Conservation (phyloP, 129 eudicot species). For the Logfia minima region DNA sequence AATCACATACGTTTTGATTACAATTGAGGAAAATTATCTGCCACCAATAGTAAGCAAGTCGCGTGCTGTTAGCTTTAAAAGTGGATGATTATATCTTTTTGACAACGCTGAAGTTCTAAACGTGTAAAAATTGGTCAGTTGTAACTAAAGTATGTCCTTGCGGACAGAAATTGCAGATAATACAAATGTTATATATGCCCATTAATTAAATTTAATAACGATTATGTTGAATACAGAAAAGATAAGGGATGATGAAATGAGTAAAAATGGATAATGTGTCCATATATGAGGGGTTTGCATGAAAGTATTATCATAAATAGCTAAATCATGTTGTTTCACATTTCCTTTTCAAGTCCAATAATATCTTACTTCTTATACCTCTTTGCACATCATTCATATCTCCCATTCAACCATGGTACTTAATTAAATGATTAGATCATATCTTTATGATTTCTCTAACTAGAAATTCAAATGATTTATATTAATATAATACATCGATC, state of each 20-base stretch:
- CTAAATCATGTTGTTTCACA: conserved; percentile 26
- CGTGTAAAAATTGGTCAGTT: too few relatives aligned
- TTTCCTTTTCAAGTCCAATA: conserved; percentile 5
- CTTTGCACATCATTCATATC: conserved; percentile 18
- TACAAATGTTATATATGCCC: too few relatives aligned
- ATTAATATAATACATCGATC: not conserved
- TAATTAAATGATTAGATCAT: conserved; percentile 5
- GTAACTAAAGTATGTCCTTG: too few relatives aligned
- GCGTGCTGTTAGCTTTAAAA: too few relatives aligned
- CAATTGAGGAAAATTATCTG: too few relatives aligned
- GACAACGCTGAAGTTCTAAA: too few relatives aligned
- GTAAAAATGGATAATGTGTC: conserved; percentile 9
- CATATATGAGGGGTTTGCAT: conserved; percentile 12
- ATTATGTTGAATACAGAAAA: conserved; percentile 14
- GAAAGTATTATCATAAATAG: conserved; percentile 22
- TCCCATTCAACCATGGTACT: conserved; percentile 16
- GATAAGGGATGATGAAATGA: not conserved
- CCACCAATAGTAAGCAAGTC: too few relatives aligned
- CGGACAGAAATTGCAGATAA: too few relatives aligned
- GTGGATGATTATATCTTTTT: too few relatives aligned
- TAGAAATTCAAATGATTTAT: conserved; percentile 4
- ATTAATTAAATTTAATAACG: too few relatives aligned
- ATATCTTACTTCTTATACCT: not conserved
- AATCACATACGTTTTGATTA: too few relatives aligned
- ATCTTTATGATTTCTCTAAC: not conserved